Evolutionary conservation across 352 stramenopile species (phyloP), one percentile per base, ranked within the genome.

Genomic region (Elongisporangium prolatum): DNA sequence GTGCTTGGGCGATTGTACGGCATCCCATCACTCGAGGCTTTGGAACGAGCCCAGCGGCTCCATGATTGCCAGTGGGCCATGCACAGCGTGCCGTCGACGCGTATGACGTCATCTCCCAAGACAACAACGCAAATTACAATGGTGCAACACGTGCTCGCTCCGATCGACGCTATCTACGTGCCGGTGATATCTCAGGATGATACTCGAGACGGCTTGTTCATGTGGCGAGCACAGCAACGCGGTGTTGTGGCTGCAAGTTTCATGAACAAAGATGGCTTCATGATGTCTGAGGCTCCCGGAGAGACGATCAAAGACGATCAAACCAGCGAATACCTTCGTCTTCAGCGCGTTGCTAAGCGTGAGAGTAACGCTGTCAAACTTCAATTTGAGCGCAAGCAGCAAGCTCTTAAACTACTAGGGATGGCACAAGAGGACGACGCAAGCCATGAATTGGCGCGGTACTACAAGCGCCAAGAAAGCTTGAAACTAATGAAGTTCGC

Each of bases 1-100:
- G 50, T 95, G 11, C 77, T 95, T 25, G 85, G 79, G 1, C 74
- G 85, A 4, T 53, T 95, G 20, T 95, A 92, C 47, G 81, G 83
- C 7, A 67, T 92, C 21, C 58, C 70, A 8, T 57, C 83, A 1
- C 62, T 65, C 0, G 79, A 92, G 8, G 83, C 81, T 0, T 61
- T 93, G 1, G 79, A 90, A 25, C 73, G 80, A 48, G 72, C 75
- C 0, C 85, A 95, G 49, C 67, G 79, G 13, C 64, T 73, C 37
- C 85, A 93, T 54, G 85, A 95, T 50, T 89, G 77, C 21, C 78
- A 88, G 40, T 67, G 57, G 34, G 63, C 61, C 3, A 64, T 80
- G 56, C 66, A 75, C 28, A 48, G 51, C 14, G 53, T 68, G 22
- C 55, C 59, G 16, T 63, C 66, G 16, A 77, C 70, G 9, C 67